These are phyloP conservation scores for Annulohypoxylon maeteangense DNA, from an alignment of 495 filamentous ascomycete species.

Conservation along the genomic window DNA sequence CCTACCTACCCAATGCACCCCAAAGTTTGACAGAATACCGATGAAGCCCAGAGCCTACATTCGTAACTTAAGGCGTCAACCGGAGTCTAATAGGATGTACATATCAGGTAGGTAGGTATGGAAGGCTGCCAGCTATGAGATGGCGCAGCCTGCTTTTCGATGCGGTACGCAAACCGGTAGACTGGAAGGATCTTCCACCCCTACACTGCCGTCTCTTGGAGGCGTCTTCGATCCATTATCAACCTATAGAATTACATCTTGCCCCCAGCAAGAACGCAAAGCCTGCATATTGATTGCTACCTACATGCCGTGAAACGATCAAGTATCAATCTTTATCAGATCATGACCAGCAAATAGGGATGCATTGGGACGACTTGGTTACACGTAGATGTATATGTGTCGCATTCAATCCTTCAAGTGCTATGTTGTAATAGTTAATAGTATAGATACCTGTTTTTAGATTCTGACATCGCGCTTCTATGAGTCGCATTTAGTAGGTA, in stretches of 20 bases:
- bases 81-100: no score
- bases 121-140: background rate
- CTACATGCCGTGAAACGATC: background rate
- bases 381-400: background rate
- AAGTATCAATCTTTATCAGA: background rate
- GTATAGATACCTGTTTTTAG: background rate
- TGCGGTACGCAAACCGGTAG: background rate
- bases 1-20: background rate
- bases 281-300: background rate
- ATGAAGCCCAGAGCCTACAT: background rate
- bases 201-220: background rate
- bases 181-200: background rate
- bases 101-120: no score
- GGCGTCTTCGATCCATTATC: background rate
- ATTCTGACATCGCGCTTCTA: background rate
- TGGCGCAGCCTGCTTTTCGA: background rate
- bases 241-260: background rate
- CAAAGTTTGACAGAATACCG: background rate
- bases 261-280: background rate
- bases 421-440: background rate
- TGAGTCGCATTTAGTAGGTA: background rate
- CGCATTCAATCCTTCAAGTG: slow-evolving; percentile 2
- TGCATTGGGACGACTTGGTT: background rate
- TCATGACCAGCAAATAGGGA: background rate
- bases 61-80: background rate